Conservation (phyloP, 352 stramenopile species). For the Phytophthora pistaciae region DNA sequence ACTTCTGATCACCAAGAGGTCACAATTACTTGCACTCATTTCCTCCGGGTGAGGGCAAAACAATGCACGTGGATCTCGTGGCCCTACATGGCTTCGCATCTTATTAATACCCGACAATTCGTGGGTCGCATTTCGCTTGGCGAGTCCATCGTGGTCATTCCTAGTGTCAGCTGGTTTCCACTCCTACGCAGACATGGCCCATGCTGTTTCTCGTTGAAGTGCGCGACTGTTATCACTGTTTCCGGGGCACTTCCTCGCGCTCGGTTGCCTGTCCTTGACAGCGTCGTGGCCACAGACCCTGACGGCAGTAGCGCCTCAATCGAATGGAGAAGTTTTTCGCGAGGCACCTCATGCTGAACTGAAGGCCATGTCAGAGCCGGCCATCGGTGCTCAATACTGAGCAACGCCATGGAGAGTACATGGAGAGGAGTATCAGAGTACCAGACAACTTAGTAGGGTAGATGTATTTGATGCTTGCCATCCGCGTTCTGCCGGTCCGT, state of each 20-base stretch:
- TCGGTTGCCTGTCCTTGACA: slow-evolving; percentile 13
- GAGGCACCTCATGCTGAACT: slow-evolving; percentile 18
- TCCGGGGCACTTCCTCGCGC: slow-evolving; percentile 4
- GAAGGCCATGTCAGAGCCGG: slow-evolving; percentile 15
- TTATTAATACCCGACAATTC: neutral
- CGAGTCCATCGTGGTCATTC: slow-evolving; percentile 7
- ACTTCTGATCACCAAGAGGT: slow-evolving; percentile 1
- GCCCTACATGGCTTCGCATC: neutral
- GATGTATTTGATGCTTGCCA: too few relatives aligned
- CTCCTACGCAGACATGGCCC: neutral
- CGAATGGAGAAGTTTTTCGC: slow-evolving; percentile 13
- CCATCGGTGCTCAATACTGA: slow-evolving; percentile 1
- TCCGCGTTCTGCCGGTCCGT: neutral
- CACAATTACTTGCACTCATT: slow-evolving; percentile 22
- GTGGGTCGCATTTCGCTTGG: neutral
- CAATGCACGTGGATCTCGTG: slow-evolving; percentile 10
- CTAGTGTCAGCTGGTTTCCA: neutral
- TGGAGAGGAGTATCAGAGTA: neutral
- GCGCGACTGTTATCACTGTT: slow-evolving; percentile 10
- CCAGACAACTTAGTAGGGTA: too few relatives aligned
- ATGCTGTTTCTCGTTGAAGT: slow-evolving; percentile 1
- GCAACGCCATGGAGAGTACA: neutral
- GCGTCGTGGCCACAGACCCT: slow-evolving; percentile 17
- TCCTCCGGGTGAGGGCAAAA: slow-evolving; percentile 10
- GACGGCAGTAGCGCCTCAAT: slow-evolving; percentile 9